A percentile compares a stretch with the other conserved stretches of the same genome.
These are phyloP conservation scores for Nelumbo lutea DNA, from an alignment of 164 flowering plant genomes.

Conservation along the genomic window DNA sequence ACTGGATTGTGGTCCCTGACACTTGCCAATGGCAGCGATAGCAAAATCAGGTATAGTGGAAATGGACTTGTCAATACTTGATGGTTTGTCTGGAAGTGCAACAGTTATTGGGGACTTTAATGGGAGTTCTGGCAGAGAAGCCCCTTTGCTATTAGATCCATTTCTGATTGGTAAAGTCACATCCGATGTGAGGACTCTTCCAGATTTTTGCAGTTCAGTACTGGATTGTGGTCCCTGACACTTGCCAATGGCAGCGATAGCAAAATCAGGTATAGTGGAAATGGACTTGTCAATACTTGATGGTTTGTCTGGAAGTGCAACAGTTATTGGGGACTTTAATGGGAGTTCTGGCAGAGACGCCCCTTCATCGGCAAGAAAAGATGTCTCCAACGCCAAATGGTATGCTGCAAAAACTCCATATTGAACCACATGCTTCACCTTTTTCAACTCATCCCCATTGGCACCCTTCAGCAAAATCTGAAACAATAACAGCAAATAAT, in stretches of 20 bases:
- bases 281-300: slow-evolving; percentile 72
- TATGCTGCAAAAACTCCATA: slow-evolving; percentile 97
- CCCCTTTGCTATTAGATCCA: too few relatives aligned
- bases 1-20: slow-evolving; percentile 27
- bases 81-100: slow-evolving; percentile 74
- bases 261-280: slow-evolving; percentile 78
- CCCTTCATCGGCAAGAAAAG: slow-evolving; percentile 98
- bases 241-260: slow-evolving; percentile 32
- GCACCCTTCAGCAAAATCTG: slow-evolving; percentile 96
- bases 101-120: slow-evolving; percentile 73
- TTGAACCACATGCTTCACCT: slow-evolving; percentile 90
- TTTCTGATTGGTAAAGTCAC: slow-evolving; percentile 13
- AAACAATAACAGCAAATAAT: slow-evolving; percentile 2
- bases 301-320: slow-evolving; percentile 78
- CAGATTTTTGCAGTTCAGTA: slow-evolving; percentile 33
- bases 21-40: slow-evolving; percentile 32
- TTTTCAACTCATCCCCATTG: slow-evolving; percentile 83
- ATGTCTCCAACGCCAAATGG: slow-evolving; percentile 96
- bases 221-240: slow-evolving; percentile 28
- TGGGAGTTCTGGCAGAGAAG: slow-evolving; percentile 83
- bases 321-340: slow-evolving; percentile 66
- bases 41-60: slow-evolving; percentile 77
- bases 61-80: slow-evolving; percentile 70
- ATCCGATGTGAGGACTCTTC: slow-evolving; percentile 24
- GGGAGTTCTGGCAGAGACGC: slow-evolving; percentile 90